Evolutionary conservation across 805 yeast genomes (phyloP).

Genomic region (Candida pseudoglaebosa): DNA sequence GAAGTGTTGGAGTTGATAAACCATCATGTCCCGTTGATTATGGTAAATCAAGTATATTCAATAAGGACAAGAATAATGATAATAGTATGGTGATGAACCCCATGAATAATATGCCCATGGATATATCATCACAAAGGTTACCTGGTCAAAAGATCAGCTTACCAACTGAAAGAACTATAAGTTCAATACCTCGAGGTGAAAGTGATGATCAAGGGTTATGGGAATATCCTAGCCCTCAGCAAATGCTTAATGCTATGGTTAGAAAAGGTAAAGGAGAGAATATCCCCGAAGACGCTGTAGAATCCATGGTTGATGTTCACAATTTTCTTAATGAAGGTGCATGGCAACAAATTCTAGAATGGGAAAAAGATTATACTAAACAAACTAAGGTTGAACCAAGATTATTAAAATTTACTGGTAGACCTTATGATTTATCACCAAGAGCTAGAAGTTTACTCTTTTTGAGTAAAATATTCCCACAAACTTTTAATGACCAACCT

Average conservation of each 20-base stretch:
- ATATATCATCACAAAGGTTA: conserved; percentile 58
- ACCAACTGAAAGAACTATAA: conserved; percentile 79
- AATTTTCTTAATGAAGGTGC: conserved; percentile 96
- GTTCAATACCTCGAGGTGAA: conserved; percentile 84
- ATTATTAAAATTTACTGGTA: conserved; percentile 81
- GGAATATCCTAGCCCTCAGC: conserved; percentile 99
- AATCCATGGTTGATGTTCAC: conserved; percentile 94
- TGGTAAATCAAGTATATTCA: conserved; percentile 19
- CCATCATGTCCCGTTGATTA: conserved; percentile 10
- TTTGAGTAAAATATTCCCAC: conserved; percentile 70
- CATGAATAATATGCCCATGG: conserved; percentile 82
- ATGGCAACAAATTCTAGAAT: conserved; percentile 87
- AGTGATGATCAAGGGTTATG: conserved; percentile 66
- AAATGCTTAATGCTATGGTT: conserved; percentile 97
- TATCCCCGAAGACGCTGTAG: conserved; percentile 93
- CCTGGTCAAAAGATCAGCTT: conserved; percentile 78
- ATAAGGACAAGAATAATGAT: conserved; percentile 12
- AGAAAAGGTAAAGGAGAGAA: conserved; percentile 87
- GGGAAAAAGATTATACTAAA: conserved; percentile 77
- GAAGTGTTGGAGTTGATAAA: background rate
- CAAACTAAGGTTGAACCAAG: conserved; percentile 63
- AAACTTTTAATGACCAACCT: conserved; percentile 65
- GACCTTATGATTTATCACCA: conserved; percentile 85
- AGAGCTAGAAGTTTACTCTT: conserved; percentile 68
- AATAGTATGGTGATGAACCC: conserved; percentile 57